Base-by-base conservation (phyloP, 805 yeast species). In the Candida namnaoensis region DNA sequence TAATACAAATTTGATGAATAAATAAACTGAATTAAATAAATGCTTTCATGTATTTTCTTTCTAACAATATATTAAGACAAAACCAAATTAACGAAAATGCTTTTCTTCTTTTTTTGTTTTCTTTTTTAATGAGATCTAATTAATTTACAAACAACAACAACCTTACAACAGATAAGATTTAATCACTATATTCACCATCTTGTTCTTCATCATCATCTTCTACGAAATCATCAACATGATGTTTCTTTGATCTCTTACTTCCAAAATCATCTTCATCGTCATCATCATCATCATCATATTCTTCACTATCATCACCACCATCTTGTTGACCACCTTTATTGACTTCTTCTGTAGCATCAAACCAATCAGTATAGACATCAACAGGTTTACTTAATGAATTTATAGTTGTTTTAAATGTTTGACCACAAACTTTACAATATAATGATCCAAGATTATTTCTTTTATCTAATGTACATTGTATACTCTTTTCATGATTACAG, bases 331-430 rank as follows among this genome's bases (percentile, higher is more conserved):
- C 61, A 24, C 52, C 58, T 33, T 61, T 61, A 45, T 69, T 68
- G 19, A 68, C 74, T 37, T 82, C 87, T 49, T 83, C 86, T 0
- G 91, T 93, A 40, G 98, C 98, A 68, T 91, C 99, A 41, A 88
- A 88, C 99, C 99, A 91, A 60, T 91, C 98, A 38, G 95, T 82
- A 58, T 91, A 91, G 13, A 91, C 84, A 64, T 91, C 99, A 35
- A 91, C 88, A 0, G 99, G 96, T 44, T 86, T 96, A 13, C 88
- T 78, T 13, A 69, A 50, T 1, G 66, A 76, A 60, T 87, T 87
- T 51, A 90, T 87, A 38, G 88, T 78, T 5, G 95, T 78, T 60
- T 90, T 97, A 68, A 93, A 91, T 34, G 78, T 74, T 61, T 90
- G 97, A 0, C 97, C 97, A 60, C 99, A 91, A 32, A 88, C 82